Conservation (phyloP, 2,329 filamentous ascomycete species). For the Trichoderma afroharzianum region DNA sequence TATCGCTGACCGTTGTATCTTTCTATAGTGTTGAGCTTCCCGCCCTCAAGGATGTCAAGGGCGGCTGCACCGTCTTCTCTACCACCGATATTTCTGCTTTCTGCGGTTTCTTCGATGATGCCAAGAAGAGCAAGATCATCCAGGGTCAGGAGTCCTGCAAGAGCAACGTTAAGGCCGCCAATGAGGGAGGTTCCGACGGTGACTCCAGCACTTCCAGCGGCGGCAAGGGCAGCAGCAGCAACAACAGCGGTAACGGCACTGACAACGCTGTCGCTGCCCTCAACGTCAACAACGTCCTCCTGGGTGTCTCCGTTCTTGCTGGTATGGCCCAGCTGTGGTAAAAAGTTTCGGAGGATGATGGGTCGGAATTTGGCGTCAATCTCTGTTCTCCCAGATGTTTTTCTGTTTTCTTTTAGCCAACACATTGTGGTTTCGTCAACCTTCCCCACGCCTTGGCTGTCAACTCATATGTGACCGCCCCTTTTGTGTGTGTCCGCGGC, state of each 20-base stretch:
- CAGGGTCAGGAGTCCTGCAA: slow-evolving; percentile 47
- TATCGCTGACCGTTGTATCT: not conserved
- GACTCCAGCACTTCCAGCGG: slow-evolving; percentile 26
- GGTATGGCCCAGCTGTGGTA: slow-evolving; percentile 52
- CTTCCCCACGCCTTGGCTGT: slow-evolving; percentile 21
- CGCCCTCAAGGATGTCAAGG: slow-evolving; percentile 62
- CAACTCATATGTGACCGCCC: slow-evolving; percentile 16
- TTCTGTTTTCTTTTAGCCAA: slow-evolving; percentile 33
- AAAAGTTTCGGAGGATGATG: slow-evolving; percentile 28
- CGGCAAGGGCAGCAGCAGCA: slow-evolving; percentile 20
- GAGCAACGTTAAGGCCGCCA: slow-evolving; percentile 50
- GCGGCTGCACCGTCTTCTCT: slow-evolving; percentile 66
- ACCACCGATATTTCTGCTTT: slow-evolving; percentile 59
- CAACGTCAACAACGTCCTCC: slow-evolving; percentile 42
- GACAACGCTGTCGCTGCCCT: slow-evolving; percentile 44
- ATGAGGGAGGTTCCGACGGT: slow-evolving; percentile 40
- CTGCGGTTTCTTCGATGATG: slow-evolving; percentile 47
- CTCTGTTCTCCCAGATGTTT: slow-evolving; percentile 33
- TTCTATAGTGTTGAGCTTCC: slow-evolving; percentile 65
- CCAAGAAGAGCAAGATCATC: slow-evolving; percentile 36
- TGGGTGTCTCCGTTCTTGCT: slow-evolving; percentile 46
- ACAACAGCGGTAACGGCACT: slow-evolving; percentile 25
- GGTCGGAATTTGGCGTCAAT: slow-evolving; percentile 36
- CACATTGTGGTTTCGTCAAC: slow-evolving; percentile 34
- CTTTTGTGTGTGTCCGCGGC: slow-evolving; percentile 20